Base-by-base conservation (phyloP, 306 rosid genomes). In the Quercus bicolor region DNA sequence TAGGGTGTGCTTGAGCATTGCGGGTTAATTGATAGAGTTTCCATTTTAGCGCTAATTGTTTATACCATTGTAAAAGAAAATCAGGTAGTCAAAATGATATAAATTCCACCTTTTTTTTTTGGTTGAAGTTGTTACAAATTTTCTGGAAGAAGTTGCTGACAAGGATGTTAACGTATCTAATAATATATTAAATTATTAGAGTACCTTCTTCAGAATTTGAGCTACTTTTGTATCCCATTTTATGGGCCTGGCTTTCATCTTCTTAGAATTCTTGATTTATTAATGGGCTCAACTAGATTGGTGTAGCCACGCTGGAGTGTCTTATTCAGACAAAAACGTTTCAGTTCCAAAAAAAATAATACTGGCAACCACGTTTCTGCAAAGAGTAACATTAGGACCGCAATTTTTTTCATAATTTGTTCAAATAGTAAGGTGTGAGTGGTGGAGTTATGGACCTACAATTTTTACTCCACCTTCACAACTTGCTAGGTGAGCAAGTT, bases 11-110 rank as follows among this genome's bases (percentile, higher is more conserved):
- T 82, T 84, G 75, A 73, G 21, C 82, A 61, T 78, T 75, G 52
- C 68, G 81, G 74, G 81, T 72, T 76, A 76, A 73, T 80, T 74
- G 81, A 65, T 80, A 74, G 83, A 40, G 52, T 28, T 84, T 85
- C 70, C 73, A 64, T 54, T 45, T 79, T 85, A 78, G 81, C 73
- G 81, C 82, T 77, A 85, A 77, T 85, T 92, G 91, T 79, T 80
- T 78, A 82, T 87, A 84, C 82, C 82, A 61, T 75, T 90, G 90
- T 76, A 83, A 79, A 84, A 88, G 82, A 79, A 77, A 78, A 79
- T 54, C 84, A 74, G 87, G 77, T 79, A 78, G 87, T 57, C 65
- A 43, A 45, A 45, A 74, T 24, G 73, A 33, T 75, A 40, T 78
- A 55, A 11, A 81, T 76, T 53, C 43, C 8, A 20, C 31, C 57